These are phyloP conservation scores for Mortierella sp. DNA, from an alignment of 371 early-diverging fungal genomes.

Conservation along the genomic window DNA sequence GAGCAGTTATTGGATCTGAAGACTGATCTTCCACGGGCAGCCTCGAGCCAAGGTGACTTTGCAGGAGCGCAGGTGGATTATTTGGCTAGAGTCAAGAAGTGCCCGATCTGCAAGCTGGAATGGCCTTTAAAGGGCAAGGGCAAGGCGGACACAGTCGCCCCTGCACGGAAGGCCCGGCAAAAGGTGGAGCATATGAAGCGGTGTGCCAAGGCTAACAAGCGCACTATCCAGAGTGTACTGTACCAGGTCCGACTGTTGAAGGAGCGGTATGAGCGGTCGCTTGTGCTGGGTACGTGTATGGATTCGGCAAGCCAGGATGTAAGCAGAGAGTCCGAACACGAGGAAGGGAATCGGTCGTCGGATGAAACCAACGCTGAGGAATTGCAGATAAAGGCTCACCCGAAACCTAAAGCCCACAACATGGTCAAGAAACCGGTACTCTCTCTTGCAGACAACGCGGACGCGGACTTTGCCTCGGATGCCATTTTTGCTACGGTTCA, in stretches of 20 bases:
- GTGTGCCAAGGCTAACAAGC: constrained; percentile 34
- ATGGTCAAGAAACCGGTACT: constrained; percentile 26
- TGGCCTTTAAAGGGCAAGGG: constrained; percentile 28
- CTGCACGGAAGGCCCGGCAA: constrained; percentile 24
- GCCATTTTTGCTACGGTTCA: constrained; percentile 46
- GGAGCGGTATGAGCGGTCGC: constrained; percentile 34
- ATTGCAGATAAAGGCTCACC: neutral
- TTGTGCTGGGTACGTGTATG: constrained; percentile 10
- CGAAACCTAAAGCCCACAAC: constrained; percentile 12
- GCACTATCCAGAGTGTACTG: constrained; percentile 31
- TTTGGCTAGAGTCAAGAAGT: constrained; percentile 29
- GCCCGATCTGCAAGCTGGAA: constrained; percentile 42
- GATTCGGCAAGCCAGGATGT: constrained; percentile 24
- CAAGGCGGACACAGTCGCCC: constrained; percentile 12
- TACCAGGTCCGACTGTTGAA: constrained; percentile 45
- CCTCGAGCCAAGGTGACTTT: constrained; percentile 23
- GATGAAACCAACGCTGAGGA: neutral
- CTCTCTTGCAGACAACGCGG: constrained; percentile 35
- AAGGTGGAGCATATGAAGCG: constrained; percentile 53
- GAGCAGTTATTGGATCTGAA: constrained; percentile 12
- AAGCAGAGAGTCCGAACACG: neutral
- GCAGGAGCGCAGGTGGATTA: constrained; percentile 41
- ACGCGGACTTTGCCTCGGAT: constrained; percentile 41
- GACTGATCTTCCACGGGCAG: neutral
- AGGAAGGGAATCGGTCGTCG: neutral